phyloP scores from a whole-genome alignment of 768 basidiomycete species.

The Kwoniella mangroviensis region DNA sequence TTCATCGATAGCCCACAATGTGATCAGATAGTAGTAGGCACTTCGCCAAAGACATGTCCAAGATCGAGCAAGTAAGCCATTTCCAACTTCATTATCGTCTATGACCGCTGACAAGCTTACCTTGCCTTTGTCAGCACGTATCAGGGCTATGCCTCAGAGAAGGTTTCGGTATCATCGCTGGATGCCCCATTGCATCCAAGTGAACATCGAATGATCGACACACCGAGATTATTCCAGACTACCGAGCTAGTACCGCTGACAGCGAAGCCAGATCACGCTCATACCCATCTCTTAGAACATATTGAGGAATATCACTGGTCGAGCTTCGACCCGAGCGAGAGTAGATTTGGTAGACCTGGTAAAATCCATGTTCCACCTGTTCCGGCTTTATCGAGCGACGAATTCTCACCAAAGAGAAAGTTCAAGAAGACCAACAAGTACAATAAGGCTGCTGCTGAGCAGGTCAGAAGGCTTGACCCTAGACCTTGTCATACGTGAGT shows the following conservation, averaged over 20 bases:
- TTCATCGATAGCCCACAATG: slow-evolving; percentile 42
- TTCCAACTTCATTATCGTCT: neutral
- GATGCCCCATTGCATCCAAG: neutral
- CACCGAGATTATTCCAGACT: slow-evolving; percentile 42
- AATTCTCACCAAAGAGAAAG: slow-evolving; percentile 4
- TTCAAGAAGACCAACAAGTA: slow-evolving; percentile 7
- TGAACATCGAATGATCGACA: neutral
- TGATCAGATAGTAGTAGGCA: slow-evolving; percentile 46
- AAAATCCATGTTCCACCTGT: slow-evolving; percentile 18
- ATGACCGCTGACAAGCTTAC: neutral
- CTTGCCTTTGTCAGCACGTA: neutral
- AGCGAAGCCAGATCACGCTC: slow-evolving; percentile 4
- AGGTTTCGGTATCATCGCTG: neutral
- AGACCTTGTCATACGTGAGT: slow-evolving; percentile 56
- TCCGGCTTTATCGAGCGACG: neutral
- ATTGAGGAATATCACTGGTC: slow-evolving; percentile 2
- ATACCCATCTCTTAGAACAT: slow-evolving; percentile 7
- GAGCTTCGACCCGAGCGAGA: neutral
- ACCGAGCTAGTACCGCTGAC: slow-evolving; percentile 18
- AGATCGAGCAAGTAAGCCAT: neutral
- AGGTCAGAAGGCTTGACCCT: slow-evolving; percentile 42
- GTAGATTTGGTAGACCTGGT: neutral
- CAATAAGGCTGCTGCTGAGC: slow-evolving; percentile 7
- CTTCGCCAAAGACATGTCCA: neutral
- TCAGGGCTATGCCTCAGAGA: neutral